Conservation (phyloP, 2,329 filamentous ascomycete species). For the Pyrenophora tritici-repentis region DNA sequence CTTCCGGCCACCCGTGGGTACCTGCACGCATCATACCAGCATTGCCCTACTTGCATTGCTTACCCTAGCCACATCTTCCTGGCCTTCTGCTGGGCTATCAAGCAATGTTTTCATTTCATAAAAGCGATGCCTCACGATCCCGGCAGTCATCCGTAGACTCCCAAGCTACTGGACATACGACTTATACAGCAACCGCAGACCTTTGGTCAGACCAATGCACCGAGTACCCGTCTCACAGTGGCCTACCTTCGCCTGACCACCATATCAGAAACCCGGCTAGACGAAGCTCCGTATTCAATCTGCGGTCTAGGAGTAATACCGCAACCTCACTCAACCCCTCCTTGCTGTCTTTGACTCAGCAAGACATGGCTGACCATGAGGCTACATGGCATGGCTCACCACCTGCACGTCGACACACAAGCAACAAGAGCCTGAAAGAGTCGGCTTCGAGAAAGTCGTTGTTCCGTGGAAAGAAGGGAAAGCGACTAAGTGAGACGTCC, state of each 20-base stretch:
- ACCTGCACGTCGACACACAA: slow-evolving; percentile 27
- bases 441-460: slow-evolving; percentile 33
- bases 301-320: slow-evolving; percentile 47
- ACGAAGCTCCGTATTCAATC: slow-evolving; percentile 45
- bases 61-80: slow-evolving; percentile 12
- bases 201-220: slow-evolving; percentile 32
- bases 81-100: slow-evolving; percentile 14
- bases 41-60: slow-evolving; percentile 31
- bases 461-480: slow-evolving; percentile 44
- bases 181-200: slow-evolving; percentile 17
- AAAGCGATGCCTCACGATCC: slow-evolving; percentile 38
- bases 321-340: slow-evolving; percentile 42
- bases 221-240: slow-evolving; percentile 31
- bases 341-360: slow-evolving; percentile 27
- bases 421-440: slow-evolving; percentile 26
- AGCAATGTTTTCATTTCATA: slow-evolving; percentile 47
- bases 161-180: slow-evolving; percentile 23
- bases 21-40: slow-evolving; percentile 28
- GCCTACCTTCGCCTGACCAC: slow-evolving; percentile 40
- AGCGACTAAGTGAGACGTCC: slow-evolving; percentile 42
- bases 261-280: slow-evolving; percentile 29
- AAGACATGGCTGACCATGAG: slow-evolving; percentile 31
- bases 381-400: slow-evolving; percentile 31
- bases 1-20: slow-evolving; percentile 35
- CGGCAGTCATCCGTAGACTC: slow-evolving; percentile 44